Evolutionary conservation across 2,329 filamentous ascomycete genomes (phyloP).

Genomic region (Hirsutella minnesotensis): DNA sequence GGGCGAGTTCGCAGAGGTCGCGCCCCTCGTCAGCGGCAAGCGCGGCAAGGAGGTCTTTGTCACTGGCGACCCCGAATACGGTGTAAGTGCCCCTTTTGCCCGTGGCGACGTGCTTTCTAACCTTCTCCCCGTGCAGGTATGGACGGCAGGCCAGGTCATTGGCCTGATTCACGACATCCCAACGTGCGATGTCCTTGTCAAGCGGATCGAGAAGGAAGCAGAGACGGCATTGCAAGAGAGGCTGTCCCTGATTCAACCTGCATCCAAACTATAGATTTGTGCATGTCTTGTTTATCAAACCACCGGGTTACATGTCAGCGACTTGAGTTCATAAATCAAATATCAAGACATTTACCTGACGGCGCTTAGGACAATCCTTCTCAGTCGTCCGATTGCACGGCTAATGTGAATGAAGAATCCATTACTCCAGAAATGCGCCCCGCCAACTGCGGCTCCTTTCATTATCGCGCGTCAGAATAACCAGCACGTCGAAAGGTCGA

Average conservation of each 20-base stretch:
- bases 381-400: no score
- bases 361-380: no score
- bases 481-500: constrained; percentile 3
- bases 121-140: constrained; percentile 48
- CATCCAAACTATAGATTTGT: constrained; percentile 44
- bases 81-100: constrained; percentile 47
- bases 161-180: constrained; percentile 76
- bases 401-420: no score
- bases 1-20: constrained; percentile 83
- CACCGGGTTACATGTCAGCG: background rate
- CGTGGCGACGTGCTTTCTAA: constrained; percentile 5
- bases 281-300: background rate
- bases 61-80: constrained; percentile 82
- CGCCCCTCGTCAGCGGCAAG: constrained; percentile 79
- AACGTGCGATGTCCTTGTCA: constrained; percentile 56
- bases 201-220: constrained; percentile 68
- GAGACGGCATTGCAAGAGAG: constrained; percentile 52
- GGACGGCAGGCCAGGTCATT: constrained; percentile 95
- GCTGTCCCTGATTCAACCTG: constrained; percentile 39
- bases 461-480: no score
- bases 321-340: background rate
- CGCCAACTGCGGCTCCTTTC: no score
- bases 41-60: constrained; percentile 83
- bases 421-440: no score
- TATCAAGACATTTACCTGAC: background rate